Percentiles rank a stretch among this genome's conserved stretches.
Conservation (phyloP, 345 rosid species). For the Raphanus raphanistrum region DNA sequence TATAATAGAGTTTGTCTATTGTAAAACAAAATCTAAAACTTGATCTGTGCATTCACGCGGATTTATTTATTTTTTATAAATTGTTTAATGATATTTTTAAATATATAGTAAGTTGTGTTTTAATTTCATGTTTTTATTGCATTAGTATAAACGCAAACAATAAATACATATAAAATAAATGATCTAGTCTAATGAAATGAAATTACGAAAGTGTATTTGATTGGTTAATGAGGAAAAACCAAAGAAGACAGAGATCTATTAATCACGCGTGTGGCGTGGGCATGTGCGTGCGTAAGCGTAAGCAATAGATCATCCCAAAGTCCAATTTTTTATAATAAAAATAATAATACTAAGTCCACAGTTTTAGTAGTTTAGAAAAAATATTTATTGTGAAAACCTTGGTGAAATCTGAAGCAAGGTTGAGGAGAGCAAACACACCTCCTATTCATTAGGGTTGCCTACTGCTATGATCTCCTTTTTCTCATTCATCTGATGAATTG, state of each 20-base stretch:
- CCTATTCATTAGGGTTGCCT: constrained; percentile 38
- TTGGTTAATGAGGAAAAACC: constrained; percentile 23
- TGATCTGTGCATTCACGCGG: too few relatives aligned
- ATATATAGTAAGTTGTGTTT: background rate
- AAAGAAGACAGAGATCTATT: constrained; percentile 30
- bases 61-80: too few relatives aligned
- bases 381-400: constrained; percentile 12
- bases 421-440: constrained; percentile 39
- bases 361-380: background rate
- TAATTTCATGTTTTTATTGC: background rate
- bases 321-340: background rate
- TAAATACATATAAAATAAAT: background rate
- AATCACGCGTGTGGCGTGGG: constrained; percentile 42
- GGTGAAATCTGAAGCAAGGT: constrained; percentile 44
- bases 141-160: background rate
- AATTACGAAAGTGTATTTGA: background rate
- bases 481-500: constrained; percentile 13
- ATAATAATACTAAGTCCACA: background rate
- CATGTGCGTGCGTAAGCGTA: constrained; percentile 43
- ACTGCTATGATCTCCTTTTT: constrained; percentile 18
- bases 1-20: too few relatives aligned
- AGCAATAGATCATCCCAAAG: constrained; percentile 35
- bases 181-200: background rate
- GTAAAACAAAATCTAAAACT: too few relatives aligned
- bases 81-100: background rate